Conservation (phyloP, 768 basidiomycete species). For the Astraeus odoratus region DNA sequence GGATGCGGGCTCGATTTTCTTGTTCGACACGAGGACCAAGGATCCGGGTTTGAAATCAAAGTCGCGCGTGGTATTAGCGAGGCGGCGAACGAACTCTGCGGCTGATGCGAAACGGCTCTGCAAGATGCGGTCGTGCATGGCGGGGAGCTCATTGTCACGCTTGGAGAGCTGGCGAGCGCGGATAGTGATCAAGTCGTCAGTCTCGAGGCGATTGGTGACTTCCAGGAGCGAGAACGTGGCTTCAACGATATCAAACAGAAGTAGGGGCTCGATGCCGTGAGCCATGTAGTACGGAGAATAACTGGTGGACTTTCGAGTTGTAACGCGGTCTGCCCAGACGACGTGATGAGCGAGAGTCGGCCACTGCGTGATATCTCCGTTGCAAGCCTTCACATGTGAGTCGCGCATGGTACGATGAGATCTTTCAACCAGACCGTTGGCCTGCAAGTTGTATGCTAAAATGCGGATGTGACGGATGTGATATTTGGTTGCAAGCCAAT, state of each 20-base stretch:
- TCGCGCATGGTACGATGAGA: slow-evolving; percentile 27
- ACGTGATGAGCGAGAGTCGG: slow-evolving; percentile 14
- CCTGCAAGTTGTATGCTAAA: slow-evolving; percentile 30
- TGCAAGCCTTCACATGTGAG: slow-evolving; percentile 23
- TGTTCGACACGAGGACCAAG: background rate
- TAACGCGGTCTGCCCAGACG: slow-evolving; percentile 19
- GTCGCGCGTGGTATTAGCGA: background rate
- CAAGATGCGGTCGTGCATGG: background rate
- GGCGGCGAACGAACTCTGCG: background rate
- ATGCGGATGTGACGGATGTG: slow-evolving; percentile 6
- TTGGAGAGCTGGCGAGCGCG: slow-evolving; percentile 20
- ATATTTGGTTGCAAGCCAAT: background rate
- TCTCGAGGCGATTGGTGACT: slow-evolving; percentile 7
- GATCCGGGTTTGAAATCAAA: background rate
- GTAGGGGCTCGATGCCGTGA: no score
- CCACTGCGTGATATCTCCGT: slow-evolving; percentile 15
- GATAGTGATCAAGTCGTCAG: slow-evolving; percentile 16
- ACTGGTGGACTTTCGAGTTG: slow-evolving; percentile 14
- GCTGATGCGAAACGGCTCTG: background rate
- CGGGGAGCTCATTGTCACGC: background rate
- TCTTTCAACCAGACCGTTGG: slow-evolving; percentile 32
- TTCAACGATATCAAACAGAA: slow-evolving; percentile 28
- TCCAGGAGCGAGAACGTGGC: slow-evolving; percentile 25
- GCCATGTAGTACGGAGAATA: slow-evolving; percentile 20
- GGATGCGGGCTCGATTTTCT: slow-evolving; percentile 3